Evolutionary conservation across 768 basidiomycete species (phyloP).

Genomic region (Rhizopogon roseolus): DNA sequence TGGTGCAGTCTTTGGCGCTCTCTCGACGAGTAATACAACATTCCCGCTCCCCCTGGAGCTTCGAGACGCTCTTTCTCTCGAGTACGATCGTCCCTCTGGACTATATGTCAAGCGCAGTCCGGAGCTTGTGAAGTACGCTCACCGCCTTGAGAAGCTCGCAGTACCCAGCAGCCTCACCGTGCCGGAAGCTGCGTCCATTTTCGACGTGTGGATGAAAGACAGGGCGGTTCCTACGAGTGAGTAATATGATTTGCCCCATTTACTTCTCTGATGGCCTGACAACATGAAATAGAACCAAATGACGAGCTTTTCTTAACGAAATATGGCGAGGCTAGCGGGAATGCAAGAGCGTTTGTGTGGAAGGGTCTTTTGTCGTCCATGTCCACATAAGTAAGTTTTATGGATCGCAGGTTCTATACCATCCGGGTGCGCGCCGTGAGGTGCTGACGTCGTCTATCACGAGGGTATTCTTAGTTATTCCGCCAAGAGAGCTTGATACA

Average conservation of each 20-base stretch:
- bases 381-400: conserved; percentile 11
- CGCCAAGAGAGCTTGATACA: not conserved
- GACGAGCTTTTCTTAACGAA: conserved; percentile 79
- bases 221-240: conserved; percentile 47
- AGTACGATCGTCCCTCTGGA: conserved; percentile 35
- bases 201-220: conserved; percentile 72
- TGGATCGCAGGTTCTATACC: not conserved
- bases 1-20: conserved; percentile 70
- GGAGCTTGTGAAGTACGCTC: conserved; percentile 46
- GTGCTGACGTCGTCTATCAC: not conserved
- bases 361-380: conserved; percentile 45
- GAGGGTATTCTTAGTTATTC: not conserved
- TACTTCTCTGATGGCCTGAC: not conserved
- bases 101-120: conserved; percentile 54
- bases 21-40: conserved; percentile 55
- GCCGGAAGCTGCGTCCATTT: conserved; percentile 68
- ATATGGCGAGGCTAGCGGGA: conserved; percentile 74
- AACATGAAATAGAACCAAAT: conserved; percentile 25
- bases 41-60: conserved; percentile 63
- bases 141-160: conserved; percentile 45
- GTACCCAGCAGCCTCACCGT: conserved; percentile 58
- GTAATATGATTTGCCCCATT: conserved; percentile 8
- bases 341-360: conserved; percentile 75
- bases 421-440: not conserved
- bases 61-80: conserved; percentile 50